Evolutionary conservation across 331 rosid genomes (phyloP), one percentile per base, ranked within the genome.

Genomic region (Quercus tomentella): DNA sequence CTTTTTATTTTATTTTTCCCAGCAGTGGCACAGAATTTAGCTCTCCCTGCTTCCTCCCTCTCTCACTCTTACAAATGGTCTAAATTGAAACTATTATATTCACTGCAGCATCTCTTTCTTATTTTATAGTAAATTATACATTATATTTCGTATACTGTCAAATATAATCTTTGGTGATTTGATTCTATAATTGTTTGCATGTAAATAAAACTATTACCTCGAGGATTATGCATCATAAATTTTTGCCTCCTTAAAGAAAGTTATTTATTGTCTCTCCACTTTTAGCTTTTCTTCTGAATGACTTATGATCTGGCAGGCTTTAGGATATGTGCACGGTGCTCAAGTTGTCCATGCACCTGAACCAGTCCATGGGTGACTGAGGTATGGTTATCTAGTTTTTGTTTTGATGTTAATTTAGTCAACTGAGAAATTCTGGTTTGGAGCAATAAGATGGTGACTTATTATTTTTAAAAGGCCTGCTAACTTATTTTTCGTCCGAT

Each of bases 301-400:
- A 25, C 68, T 45, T 66, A 75, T 84, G 72, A 51, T 84, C 66
- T 75, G 75, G 60, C 84, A 96, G 99, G 98, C 99, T 77, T 90
- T 96, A 84, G 99, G 98, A 73, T 89, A 87, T 76, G 98, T 83
- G 71, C 94, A 96, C 76, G 99, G 99, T 43, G 98, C 97, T 86
- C 91, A 82, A 82, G 87, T 96, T 79, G 92, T 93, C 85, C 98
- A 84, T 55, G 99, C 99, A 86, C 30, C 92, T 58, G 98, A 96
- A 86, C 97, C 99, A 60, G 86, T 93, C 77, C 99, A 96, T 83
- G 98, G 98, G 25, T 96, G 97, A 73, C 80, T 96, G 79, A 96
- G 99, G 98, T 93, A 84, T 54, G 51, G 73, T 3, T 49, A 26
- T 75, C 11, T 81, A 11, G 51, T 63, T 87, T 72, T 70, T 57